These are phyloP conservation scores for Paramecium pentaurelia DNA, from an alignment of 73 alveolate genomes.

Conservation along the genomic window DNA sequence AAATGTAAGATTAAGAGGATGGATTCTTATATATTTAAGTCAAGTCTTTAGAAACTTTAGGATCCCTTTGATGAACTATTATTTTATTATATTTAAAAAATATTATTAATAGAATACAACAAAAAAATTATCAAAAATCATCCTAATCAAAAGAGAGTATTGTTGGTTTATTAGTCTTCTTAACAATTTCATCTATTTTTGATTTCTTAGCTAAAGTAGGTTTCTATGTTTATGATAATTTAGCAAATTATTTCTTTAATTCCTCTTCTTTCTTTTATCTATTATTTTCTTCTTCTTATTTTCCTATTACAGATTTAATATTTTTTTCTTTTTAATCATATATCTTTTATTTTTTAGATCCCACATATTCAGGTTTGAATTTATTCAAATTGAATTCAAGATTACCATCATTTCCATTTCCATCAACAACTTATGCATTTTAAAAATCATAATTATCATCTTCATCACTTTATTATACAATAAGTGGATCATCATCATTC, in stretches of 20 bases:
- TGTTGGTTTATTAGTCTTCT: slow-evolving; percentile 7
- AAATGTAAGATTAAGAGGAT: neutral
- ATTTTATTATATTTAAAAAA: neutral
- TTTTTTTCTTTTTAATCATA: neutral
- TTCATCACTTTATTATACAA: neutral
- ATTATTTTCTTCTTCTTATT: neutral
- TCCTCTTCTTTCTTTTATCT: neutral
- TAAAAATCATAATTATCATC: slow-evolving; percentile 4
- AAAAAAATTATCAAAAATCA: neutral
- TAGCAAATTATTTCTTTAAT: neutral
- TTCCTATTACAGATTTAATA: neutral
- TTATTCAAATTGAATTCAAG: neutral
- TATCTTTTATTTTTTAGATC: neutral
- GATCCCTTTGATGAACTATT: neutral
- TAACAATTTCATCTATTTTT: neutral
- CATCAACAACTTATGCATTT: neutral
- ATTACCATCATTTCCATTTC: neutral
- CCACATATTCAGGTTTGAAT: neutral
- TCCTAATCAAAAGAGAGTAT: slow-evolving; percentile 25
- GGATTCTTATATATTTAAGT: neutral
- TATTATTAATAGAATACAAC: neutral
- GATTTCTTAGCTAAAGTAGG: neutral
- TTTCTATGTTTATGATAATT: neutral
- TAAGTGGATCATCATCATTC: neutral
- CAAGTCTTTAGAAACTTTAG: neutral